Conservation (phyloP, 1,284 basidiomycete species). For the Ceratobasidium sp. region DNA sequence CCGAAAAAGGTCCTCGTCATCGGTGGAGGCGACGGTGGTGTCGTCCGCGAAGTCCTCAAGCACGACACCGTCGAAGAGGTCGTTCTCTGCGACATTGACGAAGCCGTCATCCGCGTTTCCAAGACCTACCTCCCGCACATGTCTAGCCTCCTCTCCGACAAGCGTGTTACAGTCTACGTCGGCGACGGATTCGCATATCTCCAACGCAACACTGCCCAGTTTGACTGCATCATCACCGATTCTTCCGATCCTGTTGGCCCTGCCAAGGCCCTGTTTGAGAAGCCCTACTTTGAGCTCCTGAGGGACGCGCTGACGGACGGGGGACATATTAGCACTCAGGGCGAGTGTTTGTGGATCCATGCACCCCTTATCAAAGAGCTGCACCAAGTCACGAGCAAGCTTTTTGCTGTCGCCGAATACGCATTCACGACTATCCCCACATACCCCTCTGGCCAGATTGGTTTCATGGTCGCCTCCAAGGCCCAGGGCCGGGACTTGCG, state of each 20-base stretch:
- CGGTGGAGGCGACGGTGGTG: constrained; percentile 96
- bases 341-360: constrained; percentile 97
- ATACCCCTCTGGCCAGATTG: constrained; percentile 97
- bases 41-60: constrained; percentile 97
- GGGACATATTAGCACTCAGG: constrained; percentile 96
- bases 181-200: constrained; percentile 99
- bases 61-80: constrained; percentile 93
- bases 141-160: constrained; percentile 86
- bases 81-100: constrained; percentile 98
- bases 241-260: constrained; percentile 99
- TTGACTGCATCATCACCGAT: constrained; percentile 99
- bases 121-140: constrained; percentile 95
- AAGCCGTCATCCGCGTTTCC: constrained; percentile 97
- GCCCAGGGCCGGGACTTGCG: constrained; percentile 76
- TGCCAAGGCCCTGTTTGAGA: constrained; percentile 94
- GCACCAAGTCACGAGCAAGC: constrained; percentile 74
- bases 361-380: constrained; percentile 88
- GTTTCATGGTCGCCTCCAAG: constrained; percentile 93
- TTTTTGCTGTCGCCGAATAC: constrained; percentile 92
- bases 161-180: constrained; percentile 89
- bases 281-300: constrained; percentile 96
- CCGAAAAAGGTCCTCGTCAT: constrained; percentile 97
- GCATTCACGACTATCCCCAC: constrained; percentile 98
- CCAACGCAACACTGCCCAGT: constrained; percentile 86
- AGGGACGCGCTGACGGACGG: constrained; percentile 90